phyloP scores from a whole-genome alignment of 169 alveolate genomes.

The Cryptosporidium canis region DNA sequence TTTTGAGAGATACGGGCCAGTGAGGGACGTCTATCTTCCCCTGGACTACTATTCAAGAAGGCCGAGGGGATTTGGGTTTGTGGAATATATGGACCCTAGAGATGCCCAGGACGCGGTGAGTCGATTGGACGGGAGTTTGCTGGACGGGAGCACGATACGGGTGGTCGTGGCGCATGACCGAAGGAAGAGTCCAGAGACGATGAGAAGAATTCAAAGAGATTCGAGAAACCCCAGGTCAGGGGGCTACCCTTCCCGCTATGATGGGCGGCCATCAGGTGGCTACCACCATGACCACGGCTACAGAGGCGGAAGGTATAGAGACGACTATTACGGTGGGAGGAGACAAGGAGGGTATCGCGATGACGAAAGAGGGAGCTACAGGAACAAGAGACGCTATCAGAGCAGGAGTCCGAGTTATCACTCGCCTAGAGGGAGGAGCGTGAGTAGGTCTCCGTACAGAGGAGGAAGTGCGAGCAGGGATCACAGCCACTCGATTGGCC shows the following conservation, averaged over 20 bases:
- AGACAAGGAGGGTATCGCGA: constrained; percentile 48
- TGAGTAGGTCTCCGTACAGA: constrained; percentile 61
- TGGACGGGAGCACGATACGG: constrained; percentile 87
- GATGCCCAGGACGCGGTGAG: constrained; percentile 89
- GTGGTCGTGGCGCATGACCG: constrained; percentile 91
- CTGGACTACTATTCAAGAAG: constrained; percentile 88
- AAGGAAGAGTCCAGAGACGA: constrained; percentile 89
- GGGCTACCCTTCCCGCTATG: constrained; percentile 14
- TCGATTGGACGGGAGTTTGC: constrained; percentile 83
- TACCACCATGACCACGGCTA: constrained; percentile 33
- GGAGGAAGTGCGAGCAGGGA: constrained; percentile 56
- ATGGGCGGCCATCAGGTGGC: constrained; percentile 36
- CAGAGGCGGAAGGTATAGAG: constrained; percentile 30
- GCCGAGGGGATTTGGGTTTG: constrained; percentile 93
- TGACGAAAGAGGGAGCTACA: constrained; percentile 37
- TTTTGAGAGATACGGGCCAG: constrained; percentile 85
- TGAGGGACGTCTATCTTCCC: constrained; percentile 91
- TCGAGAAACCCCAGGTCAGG: constrained; percentile 32
- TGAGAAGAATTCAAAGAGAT: constrained; percentile 78
- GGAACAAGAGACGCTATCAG: constrained; percentile 35
- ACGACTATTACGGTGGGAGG: constrained; percentile 35
- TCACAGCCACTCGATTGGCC: constrained; percentile 27
- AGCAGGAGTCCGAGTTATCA: constrained; percentile 52
- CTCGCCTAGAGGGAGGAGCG: constrained; percentile 64
- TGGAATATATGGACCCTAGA: constrained; percentile 86